Conservation (phyloP, 768 basidiomycete genomes). For the Rhizopogon vinicolor region DNA sequence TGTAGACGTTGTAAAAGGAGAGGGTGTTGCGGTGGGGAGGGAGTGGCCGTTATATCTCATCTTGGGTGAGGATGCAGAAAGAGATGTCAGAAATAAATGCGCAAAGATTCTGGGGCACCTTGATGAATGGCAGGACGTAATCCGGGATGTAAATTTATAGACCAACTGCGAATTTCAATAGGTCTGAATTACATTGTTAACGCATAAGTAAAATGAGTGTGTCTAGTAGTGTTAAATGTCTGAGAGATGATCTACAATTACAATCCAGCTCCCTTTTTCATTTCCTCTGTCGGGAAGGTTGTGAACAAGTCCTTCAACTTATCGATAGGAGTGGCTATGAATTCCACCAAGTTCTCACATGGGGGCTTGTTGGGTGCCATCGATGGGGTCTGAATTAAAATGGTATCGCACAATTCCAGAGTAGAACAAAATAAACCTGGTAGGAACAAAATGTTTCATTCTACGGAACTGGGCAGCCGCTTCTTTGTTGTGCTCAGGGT, state of each 20-base stretch:
- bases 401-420: too few species aligned
- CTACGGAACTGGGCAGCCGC: too few species aligned
- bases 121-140: slow-evolving; percentile 52
- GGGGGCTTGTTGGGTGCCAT: slow-evolving; percentile 40
- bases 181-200: too few species aligned
- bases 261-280: slow-evolving; percentile 25
- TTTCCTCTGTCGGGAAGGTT: slow-evolving; percentile 51
- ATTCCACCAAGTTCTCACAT: slow-evolving; percentile 52
- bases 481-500: too few species aligned
- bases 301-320: slow-evolving; percentile 54
- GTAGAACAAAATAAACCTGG: too few species aligned
- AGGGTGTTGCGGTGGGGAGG: slow-evolving; percentile 43
- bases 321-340: slow-evolving; percentile 53
- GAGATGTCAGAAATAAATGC: slow-evolving; percentile 46
- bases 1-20: slow-evolving; percentile 42
- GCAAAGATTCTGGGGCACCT: slow-evolving; percentile 38
- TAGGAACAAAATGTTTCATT: too few species aligned
- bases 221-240: too few species aligned
- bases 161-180: slow-evolving; percentile 3
- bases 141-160: slow-evolving; percentile 37
- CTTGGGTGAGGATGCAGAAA: slow-evolving; percentile 50
- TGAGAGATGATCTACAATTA: too few species aligned
- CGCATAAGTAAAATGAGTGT: too few species aligned
- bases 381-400: too few species aligned
- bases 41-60: slow-evolving; percentile 45